These are phyloP conservation scores for Populus pruinosa DNA, from an alignment of 345 rosid genomes.

Conservation along the genomic window DNA sequence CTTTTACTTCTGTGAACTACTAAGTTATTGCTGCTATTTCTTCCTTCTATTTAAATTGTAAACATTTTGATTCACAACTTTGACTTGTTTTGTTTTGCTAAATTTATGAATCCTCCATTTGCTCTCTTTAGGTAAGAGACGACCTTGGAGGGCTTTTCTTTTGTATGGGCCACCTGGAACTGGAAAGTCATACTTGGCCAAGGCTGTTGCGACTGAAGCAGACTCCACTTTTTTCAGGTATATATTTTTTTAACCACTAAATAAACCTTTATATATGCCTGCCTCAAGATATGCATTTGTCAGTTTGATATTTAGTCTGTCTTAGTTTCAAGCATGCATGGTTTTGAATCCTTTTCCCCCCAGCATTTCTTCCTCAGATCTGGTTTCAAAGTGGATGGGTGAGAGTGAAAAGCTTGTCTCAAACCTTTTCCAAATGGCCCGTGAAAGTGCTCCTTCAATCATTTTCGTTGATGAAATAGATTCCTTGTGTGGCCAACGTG, in stretches of 20 bases:
- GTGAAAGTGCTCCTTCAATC: constrained; percentile 92
- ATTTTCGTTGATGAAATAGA: constrained; percentile 93
- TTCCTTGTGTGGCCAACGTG: constrained; percentile 86
- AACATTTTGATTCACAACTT: neutral
- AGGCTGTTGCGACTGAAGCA: constrained; percentile 96
- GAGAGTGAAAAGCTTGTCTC: constrained; percentile 96
- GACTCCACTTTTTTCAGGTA: constrained; percentile 93
- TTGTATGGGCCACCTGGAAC: constrained; percentile 97
- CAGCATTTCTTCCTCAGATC: constrained; percentile 91
- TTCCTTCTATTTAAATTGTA: neutral
- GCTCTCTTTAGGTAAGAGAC: constrained; percentile 66
- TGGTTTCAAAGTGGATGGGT: constrained; percentile 98
- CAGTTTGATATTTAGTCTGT: neutral
- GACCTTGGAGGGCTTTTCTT: constrained; percentile 89
- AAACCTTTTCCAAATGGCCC: constrained; percentile 90
- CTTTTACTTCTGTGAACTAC: neutral
- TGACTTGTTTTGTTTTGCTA: neutral
- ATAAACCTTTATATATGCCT: neutral
- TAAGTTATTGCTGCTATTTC: neutral
- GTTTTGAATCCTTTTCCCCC: neutral
- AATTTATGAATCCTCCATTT: constrained; percentile 1
- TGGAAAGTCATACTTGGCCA: constrained; percentile 89
- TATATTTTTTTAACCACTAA: neutral
- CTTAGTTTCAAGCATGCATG: neutral
- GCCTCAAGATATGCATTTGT: neutral